phyloP scores from a whole-genome alignment of 2,329 filamentous ascomycete genomes.

The Cladosporium phlei region DNA sequence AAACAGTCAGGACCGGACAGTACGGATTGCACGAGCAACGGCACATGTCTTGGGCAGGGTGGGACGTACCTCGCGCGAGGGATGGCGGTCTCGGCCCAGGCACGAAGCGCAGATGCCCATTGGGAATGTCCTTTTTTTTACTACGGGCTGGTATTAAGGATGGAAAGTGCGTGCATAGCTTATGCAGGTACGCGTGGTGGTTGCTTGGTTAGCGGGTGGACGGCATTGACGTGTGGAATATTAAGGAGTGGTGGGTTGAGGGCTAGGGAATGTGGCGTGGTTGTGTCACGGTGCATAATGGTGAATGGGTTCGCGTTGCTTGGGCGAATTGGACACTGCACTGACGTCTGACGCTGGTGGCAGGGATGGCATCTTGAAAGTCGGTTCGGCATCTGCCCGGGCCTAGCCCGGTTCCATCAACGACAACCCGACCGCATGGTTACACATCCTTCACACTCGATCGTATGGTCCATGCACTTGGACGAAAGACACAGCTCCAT shows the following conservation, averaged over 20 bases:
- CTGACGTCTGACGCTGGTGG: slow-evolving; percentile 5
- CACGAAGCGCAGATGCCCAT: slow-evolving; percentile 49
- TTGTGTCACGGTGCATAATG: no score
- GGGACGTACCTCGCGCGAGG: slow-evolving; percentile 41
- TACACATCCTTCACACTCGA: neutral
- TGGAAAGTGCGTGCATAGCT: slow-evolving; percentile 7
- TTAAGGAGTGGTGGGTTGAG: slow-evolving; percentile 8
- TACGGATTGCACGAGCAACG: neutral
- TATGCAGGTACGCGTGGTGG: slow-evolving; percentile 9
- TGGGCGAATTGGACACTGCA: no score
- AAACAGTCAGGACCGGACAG: slow-evolving; percentile 21
- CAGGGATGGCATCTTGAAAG: no score
- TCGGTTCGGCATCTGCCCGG: no score
- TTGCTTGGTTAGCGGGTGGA: no score
- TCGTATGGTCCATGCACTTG: neutral
- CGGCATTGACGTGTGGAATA: slow-evolving; percentile 5
- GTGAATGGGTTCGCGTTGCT: no score
- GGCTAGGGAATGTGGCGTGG: slow-evolving; percentile 9
- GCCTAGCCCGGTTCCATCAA: no score
- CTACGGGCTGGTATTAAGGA: slow-evolving; percentile 4
- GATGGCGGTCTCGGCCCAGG: slow-evolving; percentile 41
- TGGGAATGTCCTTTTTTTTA: slow-evolving; percentile 22
- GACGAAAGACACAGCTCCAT: no score
- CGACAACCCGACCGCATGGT: neutral
- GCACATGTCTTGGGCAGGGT: slow-evolving; percentile 4